Base-by-base conservation (phyloP, 768 basidiomycete species). In the Lactarius evosmus region DNA sequence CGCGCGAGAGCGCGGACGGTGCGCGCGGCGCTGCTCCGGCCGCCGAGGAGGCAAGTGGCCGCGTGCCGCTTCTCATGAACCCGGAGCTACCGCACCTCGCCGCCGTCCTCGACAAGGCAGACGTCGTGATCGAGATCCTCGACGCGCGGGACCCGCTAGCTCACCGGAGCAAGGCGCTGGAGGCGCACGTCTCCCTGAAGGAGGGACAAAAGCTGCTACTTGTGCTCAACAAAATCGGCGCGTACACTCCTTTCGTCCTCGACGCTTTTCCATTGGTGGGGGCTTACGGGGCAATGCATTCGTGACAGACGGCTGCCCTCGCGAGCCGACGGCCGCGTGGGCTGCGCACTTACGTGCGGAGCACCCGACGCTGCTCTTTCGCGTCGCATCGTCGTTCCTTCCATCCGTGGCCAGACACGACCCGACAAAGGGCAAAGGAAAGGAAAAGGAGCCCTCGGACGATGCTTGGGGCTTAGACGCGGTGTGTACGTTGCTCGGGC, bases 221-320 rank as follows among this genome's bases (percentile, higher is more conserved):
- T n/a, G 78, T 95, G 19, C 74, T 97, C 59, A 95, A 89, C 74
- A 97, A 97, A 78, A 88, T 88, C 67, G 94, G 94, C 92, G 69
- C 62, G 87, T 79, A 54, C 49, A 14, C 38, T 2, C 36, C 40
- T 56, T 60, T 25, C 38, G 36, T 58, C 34, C 29, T 16, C 29
- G 27, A 57, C 29, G 46, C 22, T 54, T 40, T 14, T 32, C 58
- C 22, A 22, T 30, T 30, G 67, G 57, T 61, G 46, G 19, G 38
- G 32, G 51, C 57, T 58, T 54, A 55, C 52, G 16, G 22, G 36
- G 16, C 58, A 46, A 11, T 44, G 4, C 34, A 34, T 34, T 12
- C 11, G 12, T 40, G n/a, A 58, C 66, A 95, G 95, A 96, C 73
- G 79, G 84, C 22, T 87, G 88, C 63, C 92, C 94, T 19, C 82